These are phyloP conservation scores for Populus hybrid DNA, from an alignment of 441 rosid genomes.

Conservation along the genomic window DNA sequence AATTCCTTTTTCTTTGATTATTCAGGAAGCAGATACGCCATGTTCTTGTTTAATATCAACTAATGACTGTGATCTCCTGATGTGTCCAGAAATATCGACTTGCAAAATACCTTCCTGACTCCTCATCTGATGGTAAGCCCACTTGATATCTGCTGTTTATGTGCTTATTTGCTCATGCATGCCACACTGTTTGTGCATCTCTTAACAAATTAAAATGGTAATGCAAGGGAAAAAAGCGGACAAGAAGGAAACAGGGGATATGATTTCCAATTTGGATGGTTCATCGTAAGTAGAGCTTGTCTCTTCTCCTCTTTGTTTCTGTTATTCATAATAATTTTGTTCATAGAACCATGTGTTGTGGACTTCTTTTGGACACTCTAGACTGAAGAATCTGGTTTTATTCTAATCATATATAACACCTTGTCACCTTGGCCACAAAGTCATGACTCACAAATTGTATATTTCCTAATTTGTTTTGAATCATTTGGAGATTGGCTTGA, in stretches of 20 bases:
- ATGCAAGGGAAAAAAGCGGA: conserved; percentile 77
- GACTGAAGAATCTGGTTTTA: not conserved
- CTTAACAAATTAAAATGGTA: conserved; percentile 7
- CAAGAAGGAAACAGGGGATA: conserved; percentile 91
- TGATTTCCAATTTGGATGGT: conserved; percentile 79
- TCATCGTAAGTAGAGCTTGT: conserved; percentile 70
- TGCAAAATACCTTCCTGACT: conserved; percentile 95
- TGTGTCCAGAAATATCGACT: conserved; percentile 86
- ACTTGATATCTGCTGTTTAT: conserved; percentile 15
- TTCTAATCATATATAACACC: not conserved
- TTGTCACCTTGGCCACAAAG: not conserved
- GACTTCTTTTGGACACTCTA: not conserved
- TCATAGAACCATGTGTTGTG: not conserved
- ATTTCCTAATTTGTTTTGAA: conserved; percentile 6
- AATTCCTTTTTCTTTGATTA: not conserved
- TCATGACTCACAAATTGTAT: not conserved
- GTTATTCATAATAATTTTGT: not conserved
- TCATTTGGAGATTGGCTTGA: conserved; percentile 8
- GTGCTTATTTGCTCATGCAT: not conserved
- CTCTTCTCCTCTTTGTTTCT: conserved; percentile 12
- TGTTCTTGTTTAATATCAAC: conserved; percentile 12
- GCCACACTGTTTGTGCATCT: not conserved
- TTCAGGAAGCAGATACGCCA: not conserved
- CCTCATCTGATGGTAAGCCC: conserved; percentile 78
- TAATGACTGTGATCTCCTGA: conserved; percentile 20